Evolutionary conservation across 176 grass and related monocot genomes (phyloP).

Genomic region (Ananas comosus): DNA sequence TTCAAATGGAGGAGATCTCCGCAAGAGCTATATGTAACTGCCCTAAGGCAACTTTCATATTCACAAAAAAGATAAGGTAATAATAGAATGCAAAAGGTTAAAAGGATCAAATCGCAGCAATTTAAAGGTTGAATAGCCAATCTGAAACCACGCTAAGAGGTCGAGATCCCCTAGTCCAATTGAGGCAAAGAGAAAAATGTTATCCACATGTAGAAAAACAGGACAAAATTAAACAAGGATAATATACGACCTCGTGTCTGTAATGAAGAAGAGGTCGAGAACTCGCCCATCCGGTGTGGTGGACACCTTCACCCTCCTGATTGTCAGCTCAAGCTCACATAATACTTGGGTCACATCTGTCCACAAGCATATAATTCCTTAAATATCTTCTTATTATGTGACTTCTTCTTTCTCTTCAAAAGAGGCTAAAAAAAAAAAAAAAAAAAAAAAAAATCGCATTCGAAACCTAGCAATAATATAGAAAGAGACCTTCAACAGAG

Average conservation of each 20-base stretch:
- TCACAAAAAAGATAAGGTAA: too few relatives aligned
- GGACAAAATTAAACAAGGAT: not conserved
- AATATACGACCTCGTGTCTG: slow-evolving; percentile 48
- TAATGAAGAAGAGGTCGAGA: slow-evolving; percentile 82
- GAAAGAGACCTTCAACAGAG: not conserved
- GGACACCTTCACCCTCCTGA: slow-evolving; percentile 73
- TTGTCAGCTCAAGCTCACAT: slow-evolving; percentile 62
- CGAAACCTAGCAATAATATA: not conserved
- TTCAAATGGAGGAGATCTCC: too few relatives aligned
- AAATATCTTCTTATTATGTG: not conserved
- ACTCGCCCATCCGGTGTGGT: slow-evolving; percentile 73
- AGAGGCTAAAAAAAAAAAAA: not conserved
- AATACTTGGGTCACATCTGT: slow-evolving; percentile 64
- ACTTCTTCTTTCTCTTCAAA: not conserved
- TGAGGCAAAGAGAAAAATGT: not conserved
- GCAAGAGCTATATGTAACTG: too few relatives aligned
- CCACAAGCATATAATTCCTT: not conserved
- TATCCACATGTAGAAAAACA: not conserved
- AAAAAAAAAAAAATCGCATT: not conserved
- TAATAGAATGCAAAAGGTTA: not conserved
- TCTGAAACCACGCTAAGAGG: not conserved
- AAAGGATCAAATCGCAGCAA: not conserved
- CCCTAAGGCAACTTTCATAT: too few relatives aligned
- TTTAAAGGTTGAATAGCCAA: not conserved
- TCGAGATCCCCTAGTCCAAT: not conserved